These are phyloP conservation scores for Dothideomycetidae sp. DNA, from an alignment of 2,329 filamentous ascomycete genomes.

Conservation along the genomic window DNA sequence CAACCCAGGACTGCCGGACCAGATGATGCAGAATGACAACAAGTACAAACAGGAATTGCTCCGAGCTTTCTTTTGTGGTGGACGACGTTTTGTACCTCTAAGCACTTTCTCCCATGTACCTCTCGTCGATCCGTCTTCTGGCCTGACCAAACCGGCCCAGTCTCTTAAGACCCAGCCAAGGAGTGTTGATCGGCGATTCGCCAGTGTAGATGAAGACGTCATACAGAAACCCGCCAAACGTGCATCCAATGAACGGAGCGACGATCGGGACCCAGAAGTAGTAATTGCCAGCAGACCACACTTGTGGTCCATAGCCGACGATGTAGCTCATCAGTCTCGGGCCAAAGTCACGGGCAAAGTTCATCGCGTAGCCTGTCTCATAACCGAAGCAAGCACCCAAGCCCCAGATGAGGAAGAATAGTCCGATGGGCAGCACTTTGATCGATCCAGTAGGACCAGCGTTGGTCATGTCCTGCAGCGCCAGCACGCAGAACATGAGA, in stretches of 20 bases:
- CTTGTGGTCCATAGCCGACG: slow-evolving; percentile 52
- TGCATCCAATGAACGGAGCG: slow-evolving; percentile 50
- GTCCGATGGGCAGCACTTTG: slow-evolving; percentile 41
- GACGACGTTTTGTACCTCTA: too few species aligned
- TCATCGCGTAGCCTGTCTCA: slow-evolving; percentile 58
- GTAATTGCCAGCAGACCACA: slow-evolving; percentile 53
- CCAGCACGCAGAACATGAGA: slow-evolving; percentile 59
- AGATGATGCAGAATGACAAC: too few species aligned
- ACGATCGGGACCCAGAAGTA: slow-evolving; percentile 68
- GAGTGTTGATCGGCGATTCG: slow-evolving; percentile 54
- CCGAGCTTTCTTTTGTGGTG: too few species aligned
- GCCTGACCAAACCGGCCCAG: background rate
- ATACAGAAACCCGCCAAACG: slow-evolving; percentile 52
- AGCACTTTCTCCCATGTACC: background rate
- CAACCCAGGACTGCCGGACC: too few species aligned
- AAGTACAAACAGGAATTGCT: too few species aligned
- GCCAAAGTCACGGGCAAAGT: slow-evolving; percentile 54
- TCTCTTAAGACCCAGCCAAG: slow-evolving; percentile 41
- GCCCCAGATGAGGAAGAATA: slow-evolving; percentile 62
- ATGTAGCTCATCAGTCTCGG: slow-evolving; percentile 52
- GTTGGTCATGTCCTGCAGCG: slow-evolving; percentile 39
- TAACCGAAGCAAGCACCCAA: slow-evolving; percentile 61
- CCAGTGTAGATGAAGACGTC: slow-evolving; percentile 56
- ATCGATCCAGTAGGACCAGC: slow-evolving; percentile 42
- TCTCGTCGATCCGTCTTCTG: background rate